A percentile compares a stretch with the other conserved stretches of the same genome.
Evolutionary conservation across 1,139 yeast species (phyloP).

Genomic region (Pichia sp.): DNA sequence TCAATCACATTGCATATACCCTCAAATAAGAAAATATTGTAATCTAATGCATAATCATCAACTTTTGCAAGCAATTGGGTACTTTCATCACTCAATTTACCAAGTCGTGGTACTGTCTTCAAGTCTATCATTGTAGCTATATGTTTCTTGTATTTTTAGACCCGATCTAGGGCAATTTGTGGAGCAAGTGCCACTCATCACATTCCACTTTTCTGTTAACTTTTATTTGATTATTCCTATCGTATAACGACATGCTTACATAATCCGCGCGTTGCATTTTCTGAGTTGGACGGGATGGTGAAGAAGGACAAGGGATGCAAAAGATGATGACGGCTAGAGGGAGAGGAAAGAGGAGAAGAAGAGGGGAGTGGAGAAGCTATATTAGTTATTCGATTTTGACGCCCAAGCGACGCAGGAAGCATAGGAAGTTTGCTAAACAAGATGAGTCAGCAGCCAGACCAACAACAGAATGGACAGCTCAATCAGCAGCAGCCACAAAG

Average conservation of each 20-base stretch:
- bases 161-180: no score
- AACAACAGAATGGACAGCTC: conserved; percentile 1
- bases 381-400: not conserved
- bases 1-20: conserved; percentile 27
- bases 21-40: conserved; percentile 32
- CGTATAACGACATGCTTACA: no score
- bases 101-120: conserved; percentile 1
- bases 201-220: not conserved
- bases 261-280: not conserved
- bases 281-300: not conserved
- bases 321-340: conserved; percentile 5
- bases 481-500: conserved; percentile 16
- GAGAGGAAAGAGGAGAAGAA: not conserved
- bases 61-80: conserved; percentile 22
- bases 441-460: conserved; percentile 4
- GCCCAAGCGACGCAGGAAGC: not conserved
- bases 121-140: conserved; percentile 7
- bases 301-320: not conserved
- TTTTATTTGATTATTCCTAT: no score
- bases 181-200: no score
- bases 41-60: conserved; percentile 35
- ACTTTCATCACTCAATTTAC: conserved; percentile 8
- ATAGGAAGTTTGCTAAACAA: not conserved
- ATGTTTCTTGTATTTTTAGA: no score
- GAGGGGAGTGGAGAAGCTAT: not conserved